Evolutionary conservation across 1,284 basidiomycete genomes (phyloP), one percentile per base, ranked within the genome.

Genomic region (Mrakiaceae sp.): DNA sequence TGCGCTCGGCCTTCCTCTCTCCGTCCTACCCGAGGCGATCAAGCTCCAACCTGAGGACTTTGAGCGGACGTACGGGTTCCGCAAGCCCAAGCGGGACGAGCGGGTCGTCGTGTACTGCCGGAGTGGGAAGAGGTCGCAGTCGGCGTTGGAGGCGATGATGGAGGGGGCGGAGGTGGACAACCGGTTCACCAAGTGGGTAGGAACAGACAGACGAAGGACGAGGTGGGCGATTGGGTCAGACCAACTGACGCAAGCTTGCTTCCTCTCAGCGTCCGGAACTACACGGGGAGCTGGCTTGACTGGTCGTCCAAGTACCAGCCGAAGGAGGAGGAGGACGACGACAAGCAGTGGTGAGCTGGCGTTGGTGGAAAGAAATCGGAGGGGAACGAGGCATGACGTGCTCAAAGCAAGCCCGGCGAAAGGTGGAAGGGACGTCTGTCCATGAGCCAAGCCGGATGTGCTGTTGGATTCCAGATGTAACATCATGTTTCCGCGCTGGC

Each of bases 21-120:
- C 89, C 4, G 81, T 82, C 27, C 82, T 98, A 62, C 78, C 84
- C 52, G 82, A 81, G 56, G 85, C 90, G 5, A 76, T 98, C 58
- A 79, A 84, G 69, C 77, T 88, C 64, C 75, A 80, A 59, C 76
- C 81, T 2, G 80, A 80, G 14, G 78, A 79, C 27, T 93, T 91
- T 79, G 79, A 82, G 69, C 75, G 79, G 67, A 83, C 63, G 72
- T 74, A 55, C 70, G 90, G 91, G 3, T 98, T 95, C 75, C 79
- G 85, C 62, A 93, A 97, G 76, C 96, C 96, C 5, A 62, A 60
- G 9, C 77, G 79, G 67, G 75, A 82, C 66, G 89, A 96, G 74
- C 87, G 92, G 72, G 78, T 98, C 50, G 83, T 90, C 49, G 95
- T 98, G 75, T 98, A 96, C 78, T 99, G 96, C 77, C 82, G 94